phyloP scores from a whole-genome alignment of 1,284 basidiomycete species.

The Rhodofomes roseus region DNA sequence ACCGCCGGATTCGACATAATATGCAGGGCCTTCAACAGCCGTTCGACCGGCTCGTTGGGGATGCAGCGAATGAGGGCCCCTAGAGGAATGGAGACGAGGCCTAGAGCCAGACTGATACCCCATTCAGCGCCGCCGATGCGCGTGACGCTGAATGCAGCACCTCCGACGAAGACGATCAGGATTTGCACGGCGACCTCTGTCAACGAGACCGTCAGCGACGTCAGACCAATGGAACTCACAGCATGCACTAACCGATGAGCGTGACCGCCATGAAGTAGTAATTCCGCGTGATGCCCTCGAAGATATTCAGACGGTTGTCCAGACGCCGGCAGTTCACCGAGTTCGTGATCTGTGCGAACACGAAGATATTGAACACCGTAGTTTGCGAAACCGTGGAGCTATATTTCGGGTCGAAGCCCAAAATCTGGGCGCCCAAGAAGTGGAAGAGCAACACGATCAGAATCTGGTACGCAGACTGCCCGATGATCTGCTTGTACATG shows the following conservation, averaged over 20 bases:
- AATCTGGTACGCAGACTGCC: constrained; percentile 90
- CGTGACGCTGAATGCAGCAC: constrained; percentile 90
- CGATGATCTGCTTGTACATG: constrained; percentile 94
- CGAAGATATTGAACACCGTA: constrained; percentile 94
- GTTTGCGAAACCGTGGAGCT: constrained; percentile 69
- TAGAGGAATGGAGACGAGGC: constrained; percentile 84
- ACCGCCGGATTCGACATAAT: constrained; percentile 68
- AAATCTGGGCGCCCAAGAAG: constrained; percentile 75
- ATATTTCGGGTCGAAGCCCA: constrained; percentile 50
- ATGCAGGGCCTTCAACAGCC: constrained; percentile 59
- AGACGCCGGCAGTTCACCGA: constrained; percentile 90
- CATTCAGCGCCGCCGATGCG: constrained; percentile 81
- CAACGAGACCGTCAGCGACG: neutral
- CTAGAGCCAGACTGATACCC: constrained; percentile 89
- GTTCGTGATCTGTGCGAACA: constrained; percentile 96
- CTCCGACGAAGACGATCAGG: constrained; percentile 89
- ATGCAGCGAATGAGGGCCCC: constrained; percentile 80
- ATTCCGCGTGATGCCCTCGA: constrained; percentile 81
- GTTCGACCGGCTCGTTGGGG: constrained; percentile 81
- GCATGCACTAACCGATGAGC: constrained; percentile 57
- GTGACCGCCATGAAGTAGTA: constrained; percentile 89
- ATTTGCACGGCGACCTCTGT: constrained; percentile 85
- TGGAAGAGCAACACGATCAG: constrained; percentile 85
- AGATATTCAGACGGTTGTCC: constrained; percentile 85
- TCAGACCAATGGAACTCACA: neutral